Percentiles rank a stretch among this genome's conserved stretches.
phyloP scores from a whole-genome alignment of 495 filamentous ascomycete genomes.

The Elasticomyces elasticus region DNA sequence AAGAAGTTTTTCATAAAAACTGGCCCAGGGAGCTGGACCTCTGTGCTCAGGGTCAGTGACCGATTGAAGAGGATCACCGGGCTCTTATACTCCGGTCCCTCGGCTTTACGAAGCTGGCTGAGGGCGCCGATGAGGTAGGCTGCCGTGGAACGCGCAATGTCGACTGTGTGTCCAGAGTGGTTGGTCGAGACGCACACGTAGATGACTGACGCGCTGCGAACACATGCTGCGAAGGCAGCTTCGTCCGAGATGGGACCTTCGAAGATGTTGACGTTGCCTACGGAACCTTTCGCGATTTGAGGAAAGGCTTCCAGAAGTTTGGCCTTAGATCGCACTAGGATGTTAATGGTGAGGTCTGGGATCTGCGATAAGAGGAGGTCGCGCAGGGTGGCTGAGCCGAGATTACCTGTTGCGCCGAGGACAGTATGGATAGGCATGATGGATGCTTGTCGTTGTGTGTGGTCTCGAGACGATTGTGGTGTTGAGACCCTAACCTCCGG shows the following conservation, averaged over 20 bases:
- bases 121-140: background rate
- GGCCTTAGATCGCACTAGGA: background rate
- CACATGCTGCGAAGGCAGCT: background rate
- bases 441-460: background rate
- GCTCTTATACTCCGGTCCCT: background rate
- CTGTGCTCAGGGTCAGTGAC: background rate
- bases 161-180: background rate
- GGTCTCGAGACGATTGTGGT: too few species aligned
- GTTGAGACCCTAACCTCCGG: too few species aligned
- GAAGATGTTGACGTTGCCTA: background rate
- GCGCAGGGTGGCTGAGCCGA: background rate
- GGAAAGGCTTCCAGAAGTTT: background rate
- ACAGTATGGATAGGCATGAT: slow-evolving; percentile 1
- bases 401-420: background rate
- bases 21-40: background rate
- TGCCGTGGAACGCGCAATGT: background rate
- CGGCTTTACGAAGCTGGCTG: background rate
- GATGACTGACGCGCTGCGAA: background rate
- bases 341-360: background rate
- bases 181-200: background rate
- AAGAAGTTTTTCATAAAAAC: background rate
- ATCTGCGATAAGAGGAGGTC: background rate
- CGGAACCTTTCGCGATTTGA: background rate
- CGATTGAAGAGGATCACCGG: background rate
- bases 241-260: background rate